These are phyloP conservation scores for Anacardium occidentale DNA, from an alignment of 345 rosid species.

Conservation along the genomic window DNA sequence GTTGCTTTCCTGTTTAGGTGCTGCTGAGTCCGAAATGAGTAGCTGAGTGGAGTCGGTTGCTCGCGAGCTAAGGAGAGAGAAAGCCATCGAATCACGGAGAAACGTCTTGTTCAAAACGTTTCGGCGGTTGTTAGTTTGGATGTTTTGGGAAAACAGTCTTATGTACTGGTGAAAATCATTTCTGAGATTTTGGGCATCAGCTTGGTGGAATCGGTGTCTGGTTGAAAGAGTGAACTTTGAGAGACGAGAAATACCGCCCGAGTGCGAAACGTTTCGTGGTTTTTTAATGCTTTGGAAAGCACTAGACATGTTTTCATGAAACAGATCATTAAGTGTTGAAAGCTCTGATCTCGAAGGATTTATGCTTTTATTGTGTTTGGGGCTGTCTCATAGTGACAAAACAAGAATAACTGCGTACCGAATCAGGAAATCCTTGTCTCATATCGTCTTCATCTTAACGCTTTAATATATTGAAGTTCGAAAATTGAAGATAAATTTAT, in stretches of 20 bases:
- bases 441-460: slow-evolving; percentile 35
- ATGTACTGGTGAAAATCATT: neutral
- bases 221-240: neutral
- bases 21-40: slow-evolving; percentile 19
- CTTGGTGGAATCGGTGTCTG: neutral
- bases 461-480: slow-evolving; percentile 14
- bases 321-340: slow-evolving; percentile 51
- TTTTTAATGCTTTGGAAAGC: slow-evolving; percentile 8
- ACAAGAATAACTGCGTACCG: slow-evolving; percentile 40
- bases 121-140: neutral
- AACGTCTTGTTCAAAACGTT: slow-evolving; percentile 12
- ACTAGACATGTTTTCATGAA: slow-evolving; percentile 18
- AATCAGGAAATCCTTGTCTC: slow-evolving; percentile 40
- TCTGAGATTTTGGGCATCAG: slow-evolving; percentile 7
- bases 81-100: slow-evolving; percentile 11
- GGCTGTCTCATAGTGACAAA: slow-evolving; percentile 43
- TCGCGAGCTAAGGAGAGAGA: neutral
- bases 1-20: neutral
- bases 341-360: slow-evolving; percentile 71
- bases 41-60: slow-evolving; percentile 33
- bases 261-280: slow-evolving; percentile 15
- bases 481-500: slow-evolving; percentile 9
- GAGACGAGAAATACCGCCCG: neutral
- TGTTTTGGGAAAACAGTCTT: neutral
- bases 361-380: slow-evolving; percentile 56